Evolutionary conservation across 176 grass and related monocot genomes (phyloP).

Genomic region (Dendrocalamus sinicus): DNA sequence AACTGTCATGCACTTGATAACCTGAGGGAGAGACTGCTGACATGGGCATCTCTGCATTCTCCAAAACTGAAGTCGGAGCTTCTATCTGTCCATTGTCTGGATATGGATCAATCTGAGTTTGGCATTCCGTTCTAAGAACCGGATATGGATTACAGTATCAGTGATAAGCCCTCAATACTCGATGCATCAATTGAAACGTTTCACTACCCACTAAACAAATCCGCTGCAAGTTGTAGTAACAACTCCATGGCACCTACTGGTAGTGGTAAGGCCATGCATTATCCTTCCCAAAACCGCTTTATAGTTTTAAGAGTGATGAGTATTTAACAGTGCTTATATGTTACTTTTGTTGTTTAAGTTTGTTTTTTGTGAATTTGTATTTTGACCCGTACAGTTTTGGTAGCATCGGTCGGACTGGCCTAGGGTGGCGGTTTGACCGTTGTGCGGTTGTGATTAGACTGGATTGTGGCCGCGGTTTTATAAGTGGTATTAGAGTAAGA

Average conservation of each 20-base stretch:
- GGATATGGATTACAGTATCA: neutral
- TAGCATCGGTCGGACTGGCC: too few species aligned
- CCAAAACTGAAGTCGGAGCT: neutral
- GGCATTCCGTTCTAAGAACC: neutral
- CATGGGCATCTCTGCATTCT: neutral
- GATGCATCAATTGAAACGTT: neutral
- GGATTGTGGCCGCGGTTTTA: too few species aligned
- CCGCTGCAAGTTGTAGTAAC: neutral
- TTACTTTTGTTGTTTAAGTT: too few species aligned
- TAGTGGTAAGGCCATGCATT: neutral
- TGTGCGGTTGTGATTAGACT: too few species aligned
- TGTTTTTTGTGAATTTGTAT: too few species aligned
- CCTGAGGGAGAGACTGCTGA: neutral
- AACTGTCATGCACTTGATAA: neutral
- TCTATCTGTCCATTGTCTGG: neutral
- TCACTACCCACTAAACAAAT: neutral
- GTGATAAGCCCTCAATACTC: neutral
- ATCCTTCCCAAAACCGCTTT: neutral
- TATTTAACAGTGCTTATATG: too few species aligned
- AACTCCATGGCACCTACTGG: constrained; percentile 5
- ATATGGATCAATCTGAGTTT: neutral
- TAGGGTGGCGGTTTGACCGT: too few species aligned
- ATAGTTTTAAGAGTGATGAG: too few species aligned
- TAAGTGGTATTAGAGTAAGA: too few species aligned
- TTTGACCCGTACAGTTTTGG: too few species aligned